Percentiles rank a stretch among this genome's conserved stretches.
Evolutionary conservation across 257 asterid species (phyloP).

Genomic region (Galeopsis tetrahit): DNA sequence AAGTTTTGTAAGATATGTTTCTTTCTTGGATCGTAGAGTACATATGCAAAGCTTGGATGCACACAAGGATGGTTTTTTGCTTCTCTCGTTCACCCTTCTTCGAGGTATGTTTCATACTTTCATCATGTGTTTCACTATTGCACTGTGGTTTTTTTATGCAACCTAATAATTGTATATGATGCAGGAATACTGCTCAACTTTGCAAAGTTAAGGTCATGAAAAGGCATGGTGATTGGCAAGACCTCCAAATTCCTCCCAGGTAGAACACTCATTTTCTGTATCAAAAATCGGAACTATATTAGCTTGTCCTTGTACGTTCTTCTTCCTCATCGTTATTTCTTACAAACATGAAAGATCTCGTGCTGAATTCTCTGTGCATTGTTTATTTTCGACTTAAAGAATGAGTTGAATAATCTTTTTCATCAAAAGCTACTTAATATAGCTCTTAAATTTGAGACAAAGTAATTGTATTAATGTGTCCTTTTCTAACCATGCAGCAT

Average conservation of each 20-base stretch:
- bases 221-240: slow-evolving; percentile 72
- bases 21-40: slow-evolving; percentile 49
- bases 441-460: background rate
- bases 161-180: slow-evolving; percentile 23
- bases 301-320: background rate
- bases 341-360: background rate
- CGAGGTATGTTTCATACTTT: slow-evolving; percentile 61
- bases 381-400: background rate
- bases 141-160: background rate
- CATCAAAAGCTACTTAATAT: slow-evolving; percentile 3
- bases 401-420: background rate
- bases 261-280: slow-evolving; percentile 29
- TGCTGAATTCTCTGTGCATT: background rate
- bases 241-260: slow-evolving; percentile 71
- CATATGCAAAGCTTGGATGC: slow-evolving; percentile 88
- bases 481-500: slow-evolving; percentile 50
- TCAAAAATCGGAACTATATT: background rate
- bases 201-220: slow-evolving; percentile 80
- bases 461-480: slow-evolving; percentile 24
- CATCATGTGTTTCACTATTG: background rate
- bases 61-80: slow-evolving; percentile 92
- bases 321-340: background rate
- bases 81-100: slow-evolving; percentile 70
- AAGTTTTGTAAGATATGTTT: slow-evolving; percentile 30
- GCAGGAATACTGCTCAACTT: slow-evolving; percentile 82